These are phyloP conservation scores for Vaccinium macrocarpon DNA, from an alignment of 148 eudicot genomes.

Conservation along the genomic window DNA sequence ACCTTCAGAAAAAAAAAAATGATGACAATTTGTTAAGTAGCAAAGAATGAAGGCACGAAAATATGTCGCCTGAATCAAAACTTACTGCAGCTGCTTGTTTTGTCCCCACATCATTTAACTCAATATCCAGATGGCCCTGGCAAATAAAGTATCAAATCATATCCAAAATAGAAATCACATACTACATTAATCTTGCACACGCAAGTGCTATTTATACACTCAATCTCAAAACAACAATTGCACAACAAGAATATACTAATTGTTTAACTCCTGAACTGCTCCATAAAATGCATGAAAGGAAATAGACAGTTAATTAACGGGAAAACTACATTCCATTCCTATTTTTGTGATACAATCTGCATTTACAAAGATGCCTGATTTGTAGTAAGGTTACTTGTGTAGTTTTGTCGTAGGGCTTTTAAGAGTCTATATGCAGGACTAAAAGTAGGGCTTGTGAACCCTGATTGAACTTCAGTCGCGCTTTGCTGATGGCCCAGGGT, in stretches of 20 bases:
- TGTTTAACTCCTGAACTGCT: background rate
- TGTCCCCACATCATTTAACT: slow-evolving; percentile 73
- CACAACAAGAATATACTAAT: background rate
- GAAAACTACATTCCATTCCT: background rate
- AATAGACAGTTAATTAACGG: background rate
- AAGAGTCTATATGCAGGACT: too few relatives aligned
- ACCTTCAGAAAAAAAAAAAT: slow-evolving; percentile 40
- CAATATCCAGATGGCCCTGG: slow-evolving; percentile 90
- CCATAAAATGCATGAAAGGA: background rate
- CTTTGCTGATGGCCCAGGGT: too few relatives aligned
- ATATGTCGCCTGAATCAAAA: slow-evolving; percentile 5
- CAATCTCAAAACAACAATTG: background rate
- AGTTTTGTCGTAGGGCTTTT: too few relatives aligned
- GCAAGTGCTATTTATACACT: background rate
- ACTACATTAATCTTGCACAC: background rate
- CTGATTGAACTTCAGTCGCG: too few relatives aligned
- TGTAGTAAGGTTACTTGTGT: too few relatives aligned
- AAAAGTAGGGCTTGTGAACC: too few relatives aligned
- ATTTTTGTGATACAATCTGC: background rate
- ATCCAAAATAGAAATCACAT: background rate
- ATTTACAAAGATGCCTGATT: too few relatives aligned
- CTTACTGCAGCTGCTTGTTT: slow-evolving; percentile 81
- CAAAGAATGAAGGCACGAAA: slow-evolving; percentile 8
- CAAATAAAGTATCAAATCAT: background rate
- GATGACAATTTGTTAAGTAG: slow-evolving; percentile 16